Conservation (phyloP, 192 early-diverging fungal species). For the Mortierella antarctica region DNA sequence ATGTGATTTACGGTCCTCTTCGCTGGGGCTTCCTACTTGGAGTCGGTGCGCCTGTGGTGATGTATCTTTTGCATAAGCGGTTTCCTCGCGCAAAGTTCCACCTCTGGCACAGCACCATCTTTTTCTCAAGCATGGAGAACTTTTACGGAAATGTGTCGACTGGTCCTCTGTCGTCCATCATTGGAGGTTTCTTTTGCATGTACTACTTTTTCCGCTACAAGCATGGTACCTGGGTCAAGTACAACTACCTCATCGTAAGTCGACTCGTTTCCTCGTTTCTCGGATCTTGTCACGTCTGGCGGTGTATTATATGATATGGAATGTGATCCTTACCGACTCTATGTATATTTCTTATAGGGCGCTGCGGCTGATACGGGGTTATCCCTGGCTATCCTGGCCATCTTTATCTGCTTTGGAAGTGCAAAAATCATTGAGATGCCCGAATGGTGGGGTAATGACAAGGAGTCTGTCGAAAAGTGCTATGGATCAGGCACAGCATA, state of each 20-base stretch:
- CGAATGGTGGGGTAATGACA: constrained; percentile 47
- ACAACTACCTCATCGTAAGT: constrained; percentile 45
- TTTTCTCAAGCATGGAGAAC: constrained; percentile 56
- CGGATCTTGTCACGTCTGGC: too few species aligned
- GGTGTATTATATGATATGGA: too few species aligned
- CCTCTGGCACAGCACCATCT: constrained; percentile 57
- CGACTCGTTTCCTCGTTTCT: too few species aligned
- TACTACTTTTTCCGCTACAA: constrained; percentile 57
- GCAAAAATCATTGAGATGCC: constrained; percentile 51
- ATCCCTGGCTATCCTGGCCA: constrained; percentile 38
- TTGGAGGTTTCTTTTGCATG: constrained; percentile 58
- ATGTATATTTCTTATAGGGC: background rate
- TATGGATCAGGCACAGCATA: constrained; percentile 28
- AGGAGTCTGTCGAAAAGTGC: constrained; percentile 37
- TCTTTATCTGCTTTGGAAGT: constrained; percentile 48
- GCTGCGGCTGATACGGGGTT: constrained; percentile 54
- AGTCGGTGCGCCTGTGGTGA: constrained; percentile 35
- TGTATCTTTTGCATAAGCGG: constrained; percentile 55
- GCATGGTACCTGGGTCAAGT: constrained; percentile 55
- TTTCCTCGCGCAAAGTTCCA: constrained; percentile 57
- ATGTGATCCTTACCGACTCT: too few species aligned
- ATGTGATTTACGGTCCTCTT: constrained; percentile 52
- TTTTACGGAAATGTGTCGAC: constrained; percentile 58
- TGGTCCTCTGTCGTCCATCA: constrained; percentile 52
- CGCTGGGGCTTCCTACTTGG: constrained; percentile 59